phyloP scores from a whole-genome alignment of 208 protist species.

The Polymyxa betae region DNA sequence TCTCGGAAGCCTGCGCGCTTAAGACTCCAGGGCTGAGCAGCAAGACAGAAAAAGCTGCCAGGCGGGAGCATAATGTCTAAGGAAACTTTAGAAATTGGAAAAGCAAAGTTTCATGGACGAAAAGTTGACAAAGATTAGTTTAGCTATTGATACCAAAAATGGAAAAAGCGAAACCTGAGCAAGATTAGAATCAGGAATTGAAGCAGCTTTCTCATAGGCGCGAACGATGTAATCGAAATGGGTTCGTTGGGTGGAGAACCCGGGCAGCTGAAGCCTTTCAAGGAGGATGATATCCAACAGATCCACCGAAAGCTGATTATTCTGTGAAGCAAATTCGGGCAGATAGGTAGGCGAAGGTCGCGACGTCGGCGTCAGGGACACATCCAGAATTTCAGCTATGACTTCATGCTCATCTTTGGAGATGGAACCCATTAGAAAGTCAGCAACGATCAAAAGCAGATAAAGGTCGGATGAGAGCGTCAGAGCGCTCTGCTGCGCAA shows the following conservation, averaged over 20 bases:
- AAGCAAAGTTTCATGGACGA: too few relatives aligned
- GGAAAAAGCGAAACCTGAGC: too few relatives aligned
- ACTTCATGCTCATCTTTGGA: too few relatives aligned
- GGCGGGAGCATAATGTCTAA: background rate
- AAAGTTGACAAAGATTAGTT: too few relatives aligned
- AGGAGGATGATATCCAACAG: background rate
- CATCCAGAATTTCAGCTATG: background rate
- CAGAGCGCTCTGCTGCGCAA: too few relatives aligned
- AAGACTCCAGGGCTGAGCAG: background rate
- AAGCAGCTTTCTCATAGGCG: background rate
- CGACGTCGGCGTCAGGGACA: background rate
- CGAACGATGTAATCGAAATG: constrained; percentile 5
- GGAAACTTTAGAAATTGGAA: too few relatives aligned
- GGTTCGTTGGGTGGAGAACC: background rate
- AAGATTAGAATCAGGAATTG: background rate
- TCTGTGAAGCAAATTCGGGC: background rate
- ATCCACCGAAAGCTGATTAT: background rate
- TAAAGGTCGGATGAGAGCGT: too few relatives aligned
- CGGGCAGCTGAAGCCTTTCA: background rate
- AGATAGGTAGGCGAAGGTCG: background rate
- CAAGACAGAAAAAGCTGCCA: constrained; percentile 25
- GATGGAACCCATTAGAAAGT: too few relatives aligned
- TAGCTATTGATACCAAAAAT: too few relatives aligned
- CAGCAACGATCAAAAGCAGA: too few relatives aligned
- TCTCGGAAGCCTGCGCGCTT: background rate